A percentile compares a stretch with the other conserved stretches of the same genome.
Evolutionary conservation across 257 asterid species (phyloP).

Genomic region (Fraxinus cuspidata): DNA sequence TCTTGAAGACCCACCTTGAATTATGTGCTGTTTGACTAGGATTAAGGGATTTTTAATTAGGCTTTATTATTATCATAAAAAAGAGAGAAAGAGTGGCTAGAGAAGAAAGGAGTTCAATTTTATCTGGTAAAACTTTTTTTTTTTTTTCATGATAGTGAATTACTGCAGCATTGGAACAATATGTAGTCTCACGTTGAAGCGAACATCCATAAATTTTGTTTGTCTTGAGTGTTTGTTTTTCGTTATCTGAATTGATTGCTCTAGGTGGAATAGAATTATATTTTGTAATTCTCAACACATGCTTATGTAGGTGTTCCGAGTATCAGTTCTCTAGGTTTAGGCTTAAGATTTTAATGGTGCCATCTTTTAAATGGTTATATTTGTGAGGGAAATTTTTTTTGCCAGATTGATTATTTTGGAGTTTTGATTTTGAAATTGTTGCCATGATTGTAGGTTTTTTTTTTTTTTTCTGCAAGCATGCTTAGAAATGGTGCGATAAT

Average conservation of each 20-base stretch:
- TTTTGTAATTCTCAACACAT: not conserved
- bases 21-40: slow-evolving; percentile 24
- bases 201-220: too few species aligned
- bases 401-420: not conserved
- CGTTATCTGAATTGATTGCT: too few species aligned
- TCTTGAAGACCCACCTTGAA: slow-evolving; percentile 18
- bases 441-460: not conserved
- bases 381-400: not conserved
- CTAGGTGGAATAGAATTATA: too few species aligned
- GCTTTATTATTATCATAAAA: too few species aligned
- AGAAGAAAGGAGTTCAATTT: too few species aligned
- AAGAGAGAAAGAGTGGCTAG: too few species aligned
- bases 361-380: slow-evolving; percentile 15
- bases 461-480: not conserved
- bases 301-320: not conserved
- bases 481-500: not conserved
- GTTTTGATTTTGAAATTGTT: not conserved
- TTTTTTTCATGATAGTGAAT: too few species aligned
- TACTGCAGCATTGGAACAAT: too few species aligned
- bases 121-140: too few species aligned
- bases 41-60: slow-evolving; percentile 20
- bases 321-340: slow-evolving; percentile 6
- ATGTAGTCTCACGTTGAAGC: too few species aligned
- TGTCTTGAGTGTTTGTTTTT: too few species aligned
- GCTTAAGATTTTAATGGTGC: slow-evolving; percentile 30